Evolutionary conservation across 2,329 filamentous ascomycete species (phyloP).

Genomic region (Trichoderma aggressivum): DNA sequence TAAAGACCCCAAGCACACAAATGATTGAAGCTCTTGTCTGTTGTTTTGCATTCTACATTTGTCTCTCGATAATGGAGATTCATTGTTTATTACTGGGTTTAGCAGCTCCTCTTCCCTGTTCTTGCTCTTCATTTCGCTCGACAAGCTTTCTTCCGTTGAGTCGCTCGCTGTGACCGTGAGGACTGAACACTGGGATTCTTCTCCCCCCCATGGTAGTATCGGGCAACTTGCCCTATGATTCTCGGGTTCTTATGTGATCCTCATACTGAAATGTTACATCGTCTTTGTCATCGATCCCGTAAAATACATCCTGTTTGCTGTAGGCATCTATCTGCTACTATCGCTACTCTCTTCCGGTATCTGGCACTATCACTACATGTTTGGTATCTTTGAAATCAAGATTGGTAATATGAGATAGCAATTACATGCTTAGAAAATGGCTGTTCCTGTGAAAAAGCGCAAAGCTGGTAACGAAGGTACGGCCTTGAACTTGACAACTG

Average conservation of each 20-base stretch:
- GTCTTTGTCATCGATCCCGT: too few species aligned
- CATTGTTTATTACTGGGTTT: neutral
- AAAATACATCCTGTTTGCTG: too few species aligned
- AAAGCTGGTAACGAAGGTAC: neutral
- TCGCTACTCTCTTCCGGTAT: neutral
- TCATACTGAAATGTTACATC: too few species aligned
- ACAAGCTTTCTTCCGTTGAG: neutral
- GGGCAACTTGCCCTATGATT: neutral
- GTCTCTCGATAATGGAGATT: neutral
- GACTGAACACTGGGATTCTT: neutral
- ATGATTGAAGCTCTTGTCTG: too few species aligned
- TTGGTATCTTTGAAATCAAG: neutral
- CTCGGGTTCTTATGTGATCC: too few species aligned
- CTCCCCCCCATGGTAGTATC: neutral
- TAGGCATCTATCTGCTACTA: too few species aligned
- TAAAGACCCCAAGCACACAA: too few species aligned
- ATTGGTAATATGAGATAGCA: fast-evolving
- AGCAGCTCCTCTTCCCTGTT: neutral
- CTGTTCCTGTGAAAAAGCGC: neutral
- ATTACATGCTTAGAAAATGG: neutral
- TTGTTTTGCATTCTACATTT: neutral
- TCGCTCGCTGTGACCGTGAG: neutral
- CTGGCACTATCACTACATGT: neutral
- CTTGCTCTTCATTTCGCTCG: neutral
- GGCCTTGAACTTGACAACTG: neutral